phyloP scores from a whole-genome alignment of 164 flowering plant species.

The Paratinospora sagittata region DNA sequence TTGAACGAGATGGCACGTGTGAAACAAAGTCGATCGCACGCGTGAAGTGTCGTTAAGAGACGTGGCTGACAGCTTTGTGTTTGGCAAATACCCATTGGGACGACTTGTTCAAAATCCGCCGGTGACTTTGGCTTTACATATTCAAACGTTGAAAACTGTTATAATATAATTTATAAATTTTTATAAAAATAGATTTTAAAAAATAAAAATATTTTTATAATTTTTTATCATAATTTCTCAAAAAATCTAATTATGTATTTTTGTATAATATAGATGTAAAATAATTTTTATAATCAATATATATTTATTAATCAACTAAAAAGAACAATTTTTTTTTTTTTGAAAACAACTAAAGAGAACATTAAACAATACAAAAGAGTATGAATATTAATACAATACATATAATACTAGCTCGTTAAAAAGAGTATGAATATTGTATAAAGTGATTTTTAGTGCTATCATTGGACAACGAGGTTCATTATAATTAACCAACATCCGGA shows the following conservation, averaged over 20 bases:
- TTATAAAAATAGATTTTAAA: too few species aligned
- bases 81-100: background rate
- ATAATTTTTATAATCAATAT: too few species aligned
- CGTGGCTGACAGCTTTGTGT: slow-evolving; percentile 1
- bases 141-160: slow-evolving; percentile 1
- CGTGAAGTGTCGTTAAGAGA: background rate
- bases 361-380: too few species aligned
- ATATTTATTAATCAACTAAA: too few species aligned
- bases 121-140: slow-evolving; percentile 7
- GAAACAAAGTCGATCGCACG: background rate
- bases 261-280: too few species aligned
- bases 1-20: slow-evolving; percentile 10
- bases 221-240: background rate
- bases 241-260: background rate
- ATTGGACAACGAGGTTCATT: background rate
- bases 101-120: slow-evolving; percentile 22
- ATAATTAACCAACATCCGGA: background rate
- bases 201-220: background rate
- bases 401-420: too few species aligned
- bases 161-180: too few species aligned
- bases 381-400: too few species aligned
- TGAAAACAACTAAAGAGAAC: too few species aligned
- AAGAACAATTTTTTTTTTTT: too few species aligned
- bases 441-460: too few species aligned
- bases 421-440: too few species aligned